Evolutionary conservation across 352 stramenopile genomes (phyloP), one percentile per base, ranked within the genome.

Genomic region (Globisporangium paddicum): DNA sequence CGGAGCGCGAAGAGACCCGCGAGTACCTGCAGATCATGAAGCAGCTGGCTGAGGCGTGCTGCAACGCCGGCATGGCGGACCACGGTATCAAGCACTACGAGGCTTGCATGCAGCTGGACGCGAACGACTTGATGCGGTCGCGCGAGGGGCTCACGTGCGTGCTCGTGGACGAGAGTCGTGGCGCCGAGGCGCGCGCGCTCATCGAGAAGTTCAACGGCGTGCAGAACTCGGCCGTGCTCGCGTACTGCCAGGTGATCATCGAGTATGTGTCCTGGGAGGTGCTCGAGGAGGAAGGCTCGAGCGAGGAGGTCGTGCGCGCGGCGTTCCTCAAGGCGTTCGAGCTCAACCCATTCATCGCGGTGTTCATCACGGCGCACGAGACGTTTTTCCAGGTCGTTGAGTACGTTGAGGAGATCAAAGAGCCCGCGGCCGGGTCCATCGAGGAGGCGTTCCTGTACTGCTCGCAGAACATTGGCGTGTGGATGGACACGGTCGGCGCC

Each of bases 261-360:
- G 86, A 95, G 61, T 95, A 95, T 68, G 82, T 95, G 38, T 92
- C 81, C 21, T 95, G 86, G 86, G 86, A 95, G 60, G 86, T 95
- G 49, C 69, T 95, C 21, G 86, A 95, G 59, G 86, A 95, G 54
- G 66, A 78, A 23, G 82, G 81, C 3, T 92, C 86, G 8, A 91
- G 79, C 1, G 83, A 93, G 62, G 73, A 89, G 28, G 66, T 92
- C 21, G 83, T 95, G 32, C 83, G 75, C 32, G 77, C 73, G 25
- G 83, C 83, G 14, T 88, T 95, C 51, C 53, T 63, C 16, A 83
- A 80, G 53, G 86, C 86, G 6, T 90, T 87, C 63, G 62, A 63
- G 25, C 66, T 92, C 9, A 95, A 95, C 34, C 83, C 86, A 45
- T 95, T 92, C 71, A 80, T 95, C 52, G 83, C 82, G 4, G 82